Conservation (phyloP, 306 rosid genomes). For the Inga oerstediana region DNA sequence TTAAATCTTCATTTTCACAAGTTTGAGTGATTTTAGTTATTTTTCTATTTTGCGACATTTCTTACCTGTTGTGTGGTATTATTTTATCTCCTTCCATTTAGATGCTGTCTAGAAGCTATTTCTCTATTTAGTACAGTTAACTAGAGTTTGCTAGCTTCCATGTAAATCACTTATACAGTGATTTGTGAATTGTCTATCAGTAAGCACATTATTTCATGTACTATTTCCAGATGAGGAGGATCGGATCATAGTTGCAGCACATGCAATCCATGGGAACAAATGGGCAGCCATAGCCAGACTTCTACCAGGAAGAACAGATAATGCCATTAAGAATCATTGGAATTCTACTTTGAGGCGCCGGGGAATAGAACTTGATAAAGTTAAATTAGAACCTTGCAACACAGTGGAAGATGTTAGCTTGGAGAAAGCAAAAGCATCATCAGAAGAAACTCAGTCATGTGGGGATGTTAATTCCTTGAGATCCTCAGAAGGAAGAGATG, state of each 20-base stretch:
- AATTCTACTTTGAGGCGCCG: conserved; percentile 70
- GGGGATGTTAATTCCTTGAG: conserved; percentile 79
- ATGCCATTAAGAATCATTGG: conserved; percentile 77
- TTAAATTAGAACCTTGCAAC: conserved; percentile 60
- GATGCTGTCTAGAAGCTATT: background rate
- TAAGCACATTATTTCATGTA: background rate
- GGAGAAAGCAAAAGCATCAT: conserved; percentile 84
- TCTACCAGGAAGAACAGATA: conserved; percentile 73
- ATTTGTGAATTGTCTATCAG: background rate
- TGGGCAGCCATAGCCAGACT: conserved; percentile 78
- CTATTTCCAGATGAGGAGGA: conserved; percentile 86
- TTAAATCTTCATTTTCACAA: background rate
- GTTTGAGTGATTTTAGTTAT: background rate
- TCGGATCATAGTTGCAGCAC: conserved; percentile 83
- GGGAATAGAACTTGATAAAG: conserved; percentile 50
- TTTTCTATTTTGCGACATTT: background rate
- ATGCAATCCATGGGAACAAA: conserved; percentile 74
- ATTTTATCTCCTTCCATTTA: background rate
- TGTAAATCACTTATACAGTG: background rate
- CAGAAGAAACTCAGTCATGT: conserved; percentile 85
- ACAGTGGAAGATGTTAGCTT: conserved; percentile 63
- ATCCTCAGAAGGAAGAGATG: conserved; percentile 75
- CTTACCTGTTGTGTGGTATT: background rate
- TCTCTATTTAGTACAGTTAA: background rate
- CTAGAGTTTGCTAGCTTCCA: background rate